phyloP scores from a whole-genome alignment of 2,329 filamentous ascomycete species.

The Spiromastix sp. region DNA sequence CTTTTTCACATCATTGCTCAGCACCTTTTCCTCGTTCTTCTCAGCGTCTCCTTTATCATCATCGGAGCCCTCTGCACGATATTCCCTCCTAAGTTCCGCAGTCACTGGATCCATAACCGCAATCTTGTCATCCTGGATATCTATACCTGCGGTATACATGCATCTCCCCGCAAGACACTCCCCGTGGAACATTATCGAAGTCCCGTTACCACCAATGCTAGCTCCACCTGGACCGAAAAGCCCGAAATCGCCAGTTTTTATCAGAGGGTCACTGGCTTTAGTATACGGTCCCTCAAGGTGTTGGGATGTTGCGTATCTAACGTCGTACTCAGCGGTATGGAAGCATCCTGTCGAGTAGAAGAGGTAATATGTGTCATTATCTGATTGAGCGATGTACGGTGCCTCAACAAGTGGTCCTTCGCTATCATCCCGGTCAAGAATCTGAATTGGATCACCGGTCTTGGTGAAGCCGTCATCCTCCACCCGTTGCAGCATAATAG shows the following conservation, averaged over 20 bases:
- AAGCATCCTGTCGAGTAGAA: slow-evolving; percentile 56
- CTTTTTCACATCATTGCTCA: too few species aligned
- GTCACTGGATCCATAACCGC: too few species aligned
- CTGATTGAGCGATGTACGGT: slow-evolving; percentile 40
- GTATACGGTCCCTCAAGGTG: slow-evolving; percentile 28
- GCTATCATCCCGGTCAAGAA: slow-evolving; percentile 52
- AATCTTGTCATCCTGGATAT: background rate
- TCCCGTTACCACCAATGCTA: slow-evolving; percentile 16
- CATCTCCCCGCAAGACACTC: slow-evolving; percentile 16
- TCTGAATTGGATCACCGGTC: slow-evolving; percentile 43
- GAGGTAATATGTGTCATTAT: slow-evolving; percentile 42
- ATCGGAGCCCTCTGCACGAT: too few species aligned
- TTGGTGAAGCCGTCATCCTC: slow-evolving; percentile 40
- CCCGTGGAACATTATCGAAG: slow-evolving; percentile 22
- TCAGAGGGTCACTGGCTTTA: slow-evolving; percentile 23
- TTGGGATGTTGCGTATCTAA: slow-evolving; percentile 47
- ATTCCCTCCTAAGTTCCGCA: too few species aligned
- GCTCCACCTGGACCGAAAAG: slow-evolving; percentile 19
- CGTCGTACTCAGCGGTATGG: slow-evolving; percentile 44
- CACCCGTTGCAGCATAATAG: slow-evolving; percentile 32
- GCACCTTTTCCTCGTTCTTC: too few species aligned
- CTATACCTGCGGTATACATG: background rate
- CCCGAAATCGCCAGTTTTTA: slow-evolving; percentile 23
- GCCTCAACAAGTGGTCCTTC: slow-evolving; percentile 56
- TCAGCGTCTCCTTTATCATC: too few species aligned